Base-by-base conservation (phyloP, 108 stramenopile species). In the Licmophora abbreviata region DNA sequence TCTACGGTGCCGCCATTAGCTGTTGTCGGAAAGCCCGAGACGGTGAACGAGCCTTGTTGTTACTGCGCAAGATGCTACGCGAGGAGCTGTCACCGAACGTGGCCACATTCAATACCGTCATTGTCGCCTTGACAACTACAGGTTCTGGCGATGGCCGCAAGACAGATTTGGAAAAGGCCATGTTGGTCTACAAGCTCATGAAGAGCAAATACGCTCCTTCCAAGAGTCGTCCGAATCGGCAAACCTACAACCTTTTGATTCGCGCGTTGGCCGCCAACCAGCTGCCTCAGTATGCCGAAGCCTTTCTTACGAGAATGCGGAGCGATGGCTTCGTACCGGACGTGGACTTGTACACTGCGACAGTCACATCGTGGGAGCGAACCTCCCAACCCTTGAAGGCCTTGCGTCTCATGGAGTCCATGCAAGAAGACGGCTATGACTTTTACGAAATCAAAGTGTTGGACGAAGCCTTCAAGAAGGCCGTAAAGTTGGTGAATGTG, bases 1-100 rank as follows among this genome's bases (percentile, higher is more conserved):
- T 88, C 31, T 88, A 81, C 51, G 87, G 87, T 26, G 87, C 87
- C 12, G 87, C 82, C 38, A 84, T 88, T 32, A 77, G 76, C 42
- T 84, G 82, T 40, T 84, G 77, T 35, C 70, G 83, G 25, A 81
- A 82, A 47, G 79, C 83, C 8, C 50, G 52, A 28, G 45, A 84
- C 50, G 59, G 74, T 21, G 73, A 88, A 55, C 61, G 80, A 25
- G 72, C 83, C 0, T 52, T 82, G 4, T 50, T 77, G 1, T 64
- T 88, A 9, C 54, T 88, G 41, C 54, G 67, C 15, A 81, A 82
- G 50, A 88, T 88, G 87, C 71, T 88, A 11, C 68, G 63, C 5
- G 80, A 84, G 20, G 60, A 66, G n/a, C 61, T 88, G 15, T 55
- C 68, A 4, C 82, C 79, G n/a, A 88, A 88, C 37, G 76, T 73